These are phyloP conservation scores for Glebionis coronaria DNA, from an alignment of 129 eudicot species.

Conservation along the genomic window DNA sequence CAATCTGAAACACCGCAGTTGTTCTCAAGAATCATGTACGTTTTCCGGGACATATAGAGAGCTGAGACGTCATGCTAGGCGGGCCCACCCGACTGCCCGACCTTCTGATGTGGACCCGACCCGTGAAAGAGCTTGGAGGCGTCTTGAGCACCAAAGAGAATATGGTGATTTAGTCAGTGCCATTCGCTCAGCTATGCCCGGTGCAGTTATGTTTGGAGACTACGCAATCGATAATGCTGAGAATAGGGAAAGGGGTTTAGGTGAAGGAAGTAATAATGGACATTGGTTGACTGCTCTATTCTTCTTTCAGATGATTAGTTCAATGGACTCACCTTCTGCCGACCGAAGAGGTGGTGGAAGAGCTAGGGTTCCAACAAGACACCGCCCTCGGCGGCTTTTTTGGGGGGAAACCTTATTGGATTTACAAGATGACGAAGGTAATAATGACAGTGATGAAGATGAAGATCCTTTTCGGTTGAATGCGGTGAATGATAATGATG, in stretches of 20 bases:
- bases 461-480: conserved; percentile 38
- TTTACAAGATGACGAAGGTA: conserved; percentile 53
- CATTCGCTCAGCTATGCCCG: conserved; percentile 84
- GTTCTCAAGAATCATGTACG: conserved; percentile 81
- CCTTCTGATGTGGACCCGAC: conserved; percentile 85
- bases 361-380: conserved; percentile 50
- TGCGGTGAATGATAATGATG: conserved; percentile 40
- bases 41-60: conserved; percentile 76
- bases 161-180: conserved; percentile 90
- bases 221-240: conserved; percentile 64
- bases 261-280: conserved; percentile 38
- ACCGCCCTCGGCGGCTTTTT: conserved; percentile 47
- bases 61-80: conserved; percentile 81
- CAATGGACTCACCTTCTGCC: conserved; percentile 45
- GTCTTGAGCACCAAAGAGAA: conserved; percentile 75
- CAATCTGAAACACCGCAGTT: conserved; percentile 64
- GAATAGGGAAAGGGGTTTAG: conserved; percentile 43
- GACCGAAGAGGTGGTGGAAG: conserved; percentile 61
- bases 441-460: conserved; percentile 40
- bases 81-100: conserved; percentile 77
- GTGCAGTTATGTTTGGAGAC: conserved; percentile 78
- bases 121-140: conserved; percentile 83
- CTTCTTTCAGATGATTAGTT: conserved; percentile 81
- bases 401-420: conserved; percentile 89
- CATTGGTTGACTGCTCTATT: conserved; percentile 62